Base-by-base conservation (phyloP, 1,284 basidiomycete species). In the Cryptococcus sp. region DNA sequence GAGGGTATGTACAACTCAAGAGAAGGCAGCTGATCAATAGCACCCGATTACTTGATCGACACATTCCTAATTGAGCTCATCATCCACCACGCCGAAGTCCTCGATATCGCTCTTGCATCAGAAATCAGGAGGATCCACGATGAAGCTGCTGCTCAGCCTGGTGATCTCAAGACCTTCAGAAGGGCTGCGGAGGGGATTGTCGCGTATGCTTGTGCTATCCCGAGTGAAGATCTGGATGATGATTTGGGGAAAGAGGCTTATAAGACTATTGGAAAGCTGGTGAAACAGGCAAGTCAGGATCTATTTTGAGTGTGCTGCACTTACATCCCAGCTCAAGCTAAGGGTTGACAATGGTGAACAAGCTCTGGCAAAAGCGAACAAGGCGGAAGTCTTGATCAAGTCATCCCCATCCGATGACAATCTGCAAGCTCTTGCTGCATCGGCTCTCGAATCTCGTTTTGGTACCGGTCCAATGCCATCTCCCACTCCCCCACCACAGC, bases 1-100 rank as follows among this genome's bases (percentile, higher is more conserved):
- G 63, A 65, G 54, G 61, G 63, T 63, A 32, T 52, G 46, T 28
- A 32, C 13, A n/a, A 16, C 19, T 40, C 9, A 43, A 22, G 11
- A 34, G 46, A 13, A 16, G 18, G 10, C 9, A 47, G 34, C 51
- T 50, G 46, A 23, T 52, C 18, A 9, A 19, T 13, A 62, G 66
- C 65, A 14, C 62, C 67, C 3, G 67, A 67, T 41, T 69, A 67
- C 50, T 50, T 69, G 19, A 60, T 69, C 19, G 63, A 69, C 48
- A 50, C 66, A 2, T 52, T 52, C 41, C 49, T 67, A 13, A 53
- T 69, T 32, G 60, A 63, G 22, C 46, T 53, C 2, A 56, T 67
- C 22, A 59, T 64, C 16, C 61, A 54, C 54, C 60, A 66, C 45
- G 60, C 61, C 13, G 61, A 65, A 24, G 56, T 60, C 24, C 60